Percentiles rank a stretch among this genome's conserved stretches.
These are phyloP conservation scores for Alternaria angustiovoidea DNA, from an alignment of 2,329 filamentous ascomycete species.

Conservation along the genomic window DNA sequence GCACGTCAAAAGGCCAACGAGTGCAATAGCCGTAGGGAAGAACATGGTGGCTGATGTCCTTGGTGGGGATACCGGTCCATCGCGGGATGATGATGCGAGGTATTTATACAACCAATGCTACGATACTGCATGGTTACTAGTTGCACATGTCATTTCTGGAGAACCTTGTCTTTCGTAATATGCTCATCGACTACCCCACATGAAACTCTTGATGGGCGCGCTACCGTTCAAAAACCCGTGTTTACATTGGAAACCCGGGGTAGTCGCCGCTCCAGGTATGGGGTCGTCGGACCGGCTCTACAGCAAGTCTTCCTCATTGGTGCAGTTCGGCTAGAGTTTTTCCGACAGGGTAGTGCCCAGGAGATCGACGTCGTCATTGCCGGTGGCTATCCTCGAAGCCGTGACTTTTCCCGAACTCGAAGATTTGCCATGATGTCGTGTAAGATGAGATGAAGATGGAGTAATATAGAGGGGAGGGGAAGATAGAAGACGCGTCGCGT, in stretches of 20 bases:
- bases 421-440: neutral
- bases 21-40: neutral
- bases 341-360: slow-evolving; percentile 10
- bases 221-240: slow-evolving; percentile 5
- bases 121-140: neutral
- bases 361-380: slow-evolving; percentile 4
- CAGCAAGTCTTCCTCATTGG: slow-evolving; percentile 16
- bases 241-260: slow-evolving; percentile 13
- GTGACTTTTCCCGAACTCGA: neutral
- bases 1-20: slow-evolving; percentile 2
- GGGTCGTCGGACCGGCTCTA: slow-evolving; percentile 6
- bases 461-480: neutral
- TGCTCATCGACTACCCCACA: slow-evolving; percentile 2
- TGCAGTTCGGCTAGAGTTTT: slow-evolving; percentile 21
- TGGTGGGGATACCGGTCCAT: neutral
- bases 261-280: slow-evolving; percentile 9
- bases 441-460: neutral
- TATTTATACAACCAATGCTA: neutral
- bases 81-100: neutral
- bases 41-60: slow-evolving; percentile 10
- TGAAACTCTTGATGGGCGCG: neutral
- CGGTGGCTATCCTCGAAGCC: slow-evolving; percentile 6
- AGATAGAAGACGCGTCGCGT: neutral
- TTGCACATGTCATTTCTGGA: neutral
- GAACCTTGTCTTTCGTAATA: neutral